Conservation (phyloP, 495 filamentous ascomycete genomes). For the Daldinia childiae region DNA sequence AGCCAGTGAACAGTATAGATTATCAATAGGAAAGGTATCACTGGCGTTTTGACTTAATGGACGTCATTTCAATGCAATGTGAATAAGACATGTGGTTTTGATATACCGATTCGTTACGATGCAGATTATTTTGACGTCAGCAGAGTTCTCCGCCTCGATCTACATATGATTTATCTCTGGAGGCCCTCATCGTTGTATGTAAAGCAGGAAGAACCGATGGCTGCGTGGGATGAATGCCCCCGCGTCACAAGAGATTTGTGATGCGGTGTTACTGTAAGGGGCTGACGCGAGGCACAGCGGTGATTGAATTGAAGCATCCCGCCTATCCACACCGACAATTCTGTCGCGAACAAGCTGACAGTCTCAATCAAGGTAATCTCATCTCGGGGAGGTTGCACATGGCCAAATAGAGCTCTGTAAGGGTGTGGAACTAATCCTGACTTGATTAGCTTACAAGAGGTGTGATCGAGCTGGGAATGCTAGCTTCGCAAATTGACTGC, state of each 20-base stretch:
- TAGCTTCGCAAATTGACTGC: conserved; percentile 10
- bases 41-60: not conserved
- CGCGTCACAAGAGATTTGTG: conserved; percentile 3
- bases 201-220: not conserved
- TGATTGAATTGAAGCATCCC: conserved; percentile 34
- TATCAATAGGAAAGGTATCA: not conserved
- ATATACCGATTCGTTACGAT: not conserved
- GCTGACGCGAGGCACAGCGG: not conserved
- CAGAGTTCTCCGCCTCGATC: not conserved
- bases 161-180: not conserved
- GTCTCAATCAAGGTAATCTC: conserved; percentile 31
- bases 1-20: not conserved
- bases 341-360: conserved; percentile 16
- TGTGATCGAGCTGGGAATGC: not conserved
- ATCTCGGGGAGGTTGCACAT: conserved; percentile 29
- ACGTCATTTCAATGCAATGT: not conserved
- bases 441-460: conserved; percentile 12
- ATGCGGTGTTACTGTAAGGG: conserved; percentile 10
- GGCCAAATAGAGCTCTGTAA: conserved; percentile 19
- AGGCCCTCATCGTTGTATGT: not conserved
- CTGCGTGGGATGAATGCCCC: not conserved
- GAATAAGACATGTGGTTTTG: not conserved
- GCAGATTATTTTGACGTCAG: conserved; percentile 20
- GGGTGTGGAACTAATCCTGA: conserved; percentile 24
- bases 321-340: conserved; percentile 40